phyloP scores from a whole-genome alignment of 2,329 filamentous ascomycete species.

The Coniella lustricola region DNA sequence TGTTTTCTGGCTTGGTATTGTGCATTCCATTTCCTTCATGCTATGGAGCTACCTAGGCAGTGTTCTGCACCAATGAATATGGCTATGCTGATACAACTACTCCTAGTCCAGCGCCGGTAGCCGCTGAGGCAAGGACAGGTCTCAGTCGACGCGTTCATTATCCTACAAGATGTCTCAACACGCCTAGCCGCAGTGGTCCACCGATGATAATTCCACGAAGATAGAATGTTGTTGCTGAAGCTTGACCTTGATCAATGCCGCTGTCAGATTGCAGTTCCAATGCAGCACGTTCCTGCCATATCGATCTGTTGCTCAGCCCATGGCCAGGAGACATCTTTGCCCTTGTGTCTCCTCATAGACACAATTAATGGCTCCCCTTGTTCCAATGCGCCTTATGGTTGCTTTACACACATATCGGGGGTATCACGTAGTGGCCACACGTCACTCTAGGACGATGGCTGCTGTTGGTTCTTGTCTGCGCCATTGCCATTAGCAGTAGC shows the following conservation, averaged over 20 bases:
- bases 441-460: slow-evolving; percentile 14
- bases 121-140: too few relatives aligned
- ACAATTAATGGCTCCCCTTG: background rate
- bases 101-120: background rate
- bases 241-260: background rate
- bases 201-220: background rate
- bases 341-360: background rate
- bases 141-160: slow-evolving; percentile 1
- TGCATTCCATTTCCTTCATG: too few relatives aligned
- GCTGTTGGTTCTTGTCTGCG: background rate
- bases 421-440: slow-evolving; percentile 12
- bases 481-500: background rate
- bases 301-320: slow-evolving; percentile 10
- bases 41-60: too few relatives aligned
- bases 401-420: background rate
- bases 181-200: background rate
- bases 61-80: too few relatives aligned
- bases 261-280: slow-evolving; percentile 8
- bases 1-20: too few relatives aligned
- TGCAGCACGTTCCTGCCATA: slow-evolving; percentile 10
- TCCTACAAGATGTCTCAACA: background rate
- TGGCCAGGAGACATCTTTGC: slow-evolving; percentile 13
- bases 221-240: background rate
- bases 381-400: background rate
- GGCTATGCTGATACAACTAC: too few relatives aligned